Base-by-base conservation (phyloP, 176 grass and related monocot genomes). In the Lolium perenne region DNA sequence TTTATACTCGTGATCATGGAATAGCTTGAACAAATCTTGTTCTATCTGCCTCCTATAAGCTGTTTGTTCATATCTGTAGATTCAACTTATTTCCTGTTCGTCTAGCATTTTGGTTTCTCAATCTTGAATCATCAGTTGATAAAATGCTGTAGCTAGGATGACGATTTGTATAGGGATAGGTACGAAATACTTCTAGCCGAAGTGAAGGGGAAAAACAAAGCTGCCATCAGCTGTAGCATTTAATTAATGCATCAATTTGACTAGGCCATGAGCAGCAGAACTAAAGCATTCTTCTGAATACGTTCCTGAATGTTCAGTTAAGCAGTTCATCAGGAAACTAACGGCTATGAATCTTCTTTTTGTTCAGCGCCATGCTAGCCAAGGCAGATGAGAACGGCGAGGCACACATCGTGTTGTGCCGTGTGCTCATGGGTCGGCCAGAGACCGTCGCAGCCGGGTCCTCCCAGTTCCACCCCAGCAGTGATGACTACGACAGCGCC, bases 391-490 rank as follows among this genome's bases (percentile, higher is more conserved):
- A 83, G 38, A 84, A 68, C 29, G 97, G 88, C 76, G 90, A 96
- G 84, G 71, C 71, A 23, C 94, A 98, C 18, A 86, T 98, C 66
- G 76, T 98, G 59, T 80, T 98, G 18, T 98, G 97, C 92, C 90
- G 91, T 18, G 92, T 96, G 32, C 82, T 96, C 57, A 87, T 88
- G 88, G 94, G 97, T 62, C 86, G n/a, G 48, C 46, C 88, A 9
- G 97, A 98, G 88, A 56, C 20, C 73, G 73, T 98, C 12, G 26
- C 80, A 8, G 86, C 65, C 9, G 90, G 92, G 7, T 95, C 93
- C 5, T 58, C 20, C 22, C 97, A 86, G 79, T 88, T 82, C 41
- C 82, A 88, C 38, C 90, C 94, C 45, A 95, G 88, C 83, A 94
- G 92, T 45, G 58, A 76, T 2, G 60, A 68, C 57, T 94, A 76